Conservation (phyloP, 2,329 filamentous ascomycete genomes). For the Epichloe amarillans region DNA sequence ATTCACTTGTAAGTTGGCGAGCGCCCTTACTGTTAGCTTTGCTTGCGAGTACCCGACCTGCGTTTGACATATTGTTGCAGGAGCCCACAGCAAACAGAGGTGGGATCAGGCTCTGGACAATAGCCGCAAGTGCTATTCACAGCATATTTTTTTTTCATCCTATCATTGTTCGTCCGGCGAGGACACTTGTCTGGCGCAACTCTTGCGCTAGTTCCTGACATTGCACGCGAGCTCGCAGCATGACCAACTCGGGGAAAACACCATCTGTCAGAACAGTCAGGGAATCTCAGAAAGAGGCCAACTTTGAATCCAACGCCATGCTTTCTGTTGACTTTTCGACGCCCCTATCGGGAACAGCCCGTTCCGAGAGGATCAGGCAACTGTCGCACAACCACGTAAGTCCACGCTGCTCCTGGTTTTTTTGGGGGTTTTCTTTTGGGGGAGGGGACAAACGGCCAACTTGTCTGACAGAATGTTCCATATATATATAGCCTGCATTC, state of each 20-base stretch:
- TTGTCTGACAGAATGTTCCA: not conserved
- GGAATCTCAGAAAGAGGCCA: not conserved
- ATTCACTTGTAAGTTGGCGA: not conserved
- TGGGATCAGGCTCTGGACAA: not conserved
- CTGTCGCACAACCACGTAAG: slow-evolving; percentile 26
- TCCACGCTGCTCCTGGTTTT: not conserved
- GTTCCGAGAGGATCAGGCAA: slow-evolving; percentile 23
- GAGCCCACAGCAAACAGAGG: not conserved
- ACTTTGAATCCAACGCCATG: slow-evolving; percentile 12
- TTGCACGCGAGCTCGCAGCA: not conserved
- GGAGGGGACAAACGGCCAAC: not conserved
- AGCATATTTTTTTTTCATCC: not conserved
- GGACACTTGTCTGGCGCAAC: no score
- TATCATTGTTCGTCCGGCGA: no score
- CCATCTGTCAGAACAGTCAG: not conserved
- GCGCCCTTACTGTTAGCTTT: not conserved
- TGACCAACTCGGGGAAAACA: not conserved
- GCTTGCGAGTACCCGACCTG: not conserved
- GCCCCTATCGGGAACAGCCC: slow-evolving; percentile 23
- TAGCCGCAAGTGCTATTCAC: not conserved
- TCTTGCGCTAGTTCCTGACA: not conserved
- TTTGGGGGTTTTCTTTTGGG: not conserved
- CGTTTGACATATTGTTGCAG: not conserved
- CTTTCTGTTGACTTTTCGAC: slow-evolving; percentile 26
- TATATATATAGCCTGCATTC: slow-evolving; percentile 19